Evolutionary conservation across 306 rosid species (phyloP).

Genomic region (Pterocarpus santalinus): DNA sequence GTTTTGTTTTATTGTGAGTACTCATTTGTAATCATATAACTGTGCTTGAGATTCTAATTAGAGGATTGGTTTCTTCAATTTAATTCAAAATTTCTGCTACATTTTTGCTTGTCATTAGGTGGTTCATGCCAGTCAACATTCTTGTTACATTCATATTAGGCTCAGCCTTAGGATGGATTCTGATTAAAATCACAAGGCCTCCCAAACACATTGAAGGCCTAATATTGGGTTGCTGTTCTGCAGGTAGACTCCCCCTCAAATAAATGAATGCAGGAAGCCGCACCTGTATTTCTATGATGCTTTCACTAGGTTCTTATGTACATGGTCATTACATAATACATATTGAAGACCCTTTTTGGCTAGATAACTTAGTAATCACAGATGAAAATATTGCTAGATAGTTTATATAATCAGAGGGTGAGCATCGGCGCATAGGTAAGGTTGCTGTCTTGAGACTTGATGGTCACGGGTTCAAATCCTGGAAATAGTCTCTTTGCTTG

Average conservation of each 20-base stretch:
- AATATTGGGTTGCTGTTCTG: slow-evolving; percentile 63
- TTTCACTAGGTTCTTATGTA: neutral
- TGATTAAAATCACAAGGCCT: slow-evolving; percentile 60
- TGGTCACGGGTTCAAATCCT: too few relatives aligned
- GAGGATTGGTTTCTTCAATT: slow-evolving; percentile 27
- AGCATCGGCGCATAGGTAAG: too few relatives aligned
- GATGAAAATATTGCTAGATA: neutral
- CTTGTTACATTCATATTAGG: slow-evolving; percentile 59
- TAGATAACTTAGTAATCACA: neutral
- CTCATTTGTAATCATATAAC: slow-evolving; percentile 13
- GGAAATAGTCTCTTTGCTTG: too few relatives aligned
- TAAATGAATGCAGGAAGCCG: neutral
- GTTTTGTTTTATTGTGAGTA: slow-evolving; percentile 55
- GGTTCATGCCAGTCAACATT: slow-evolving; percentile 70
- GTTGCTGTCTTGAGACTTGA: too few relatives aligned
- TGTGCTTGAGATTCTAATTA: neutral
- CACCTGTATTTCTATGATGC: neutral
- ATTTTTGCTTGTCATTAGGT: slow-evolving; percentile 46
- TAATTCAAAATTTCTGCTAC: slow-evolving; percentile 8
- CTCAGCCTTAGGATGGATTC: slow-evolving; percentile 63
- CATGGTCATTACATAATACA: neutral
- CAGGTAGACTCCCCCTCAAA: slow-evolving; percentile 50
- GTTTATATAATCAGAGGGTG: neutral
- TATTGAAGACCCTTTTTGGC: slow-evolving; percentile 6
- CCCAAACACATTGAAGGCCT: slow-evolving; percentile 60